Conservation (phyloP, 345 rosid genomes). For the Passiflora organensis region DNA sequence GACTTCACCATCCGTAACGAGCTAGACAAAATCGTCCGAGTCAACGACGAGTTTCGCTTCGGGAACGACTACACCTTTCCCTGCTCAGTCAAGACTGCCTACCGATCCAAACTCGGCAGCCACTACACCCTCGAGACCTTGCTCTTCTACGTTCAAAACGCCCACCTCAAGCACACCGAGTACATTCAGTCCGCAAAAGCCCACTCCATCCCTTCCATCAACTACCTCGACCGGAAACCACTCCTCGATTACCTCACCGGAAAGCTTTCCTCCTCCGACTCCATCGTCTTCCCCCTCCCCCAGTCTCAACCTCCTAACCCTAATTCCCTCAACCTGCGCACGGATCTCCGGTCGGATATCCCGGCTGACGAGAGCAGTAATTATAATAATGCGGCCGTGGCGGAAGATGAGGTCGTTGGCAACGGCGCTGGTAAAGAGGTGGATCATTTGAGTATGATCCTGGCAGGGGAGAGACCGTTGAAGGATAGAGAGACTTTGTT, state of each 20-base stretch:
- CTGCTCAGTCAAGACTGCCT: conserved; percentile 38
- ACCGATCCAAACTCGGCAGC: conserved; percentile 73
- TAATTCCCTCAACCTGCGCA: conserved; percentile 29
- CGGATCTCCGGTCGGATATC: conserved; percentile 28
- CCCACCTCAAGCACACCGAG: conserved; percentile 66
- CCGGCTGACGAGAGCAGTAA: conserved; percentile 1
- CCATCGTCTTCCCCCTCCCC: conserved; percentile 62
- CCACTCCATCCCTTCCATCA: conserved; percentile 58
- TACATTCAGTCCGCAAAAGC: conserved; percentile 63
- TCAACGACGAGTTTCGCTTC: conserved; percentile 15
- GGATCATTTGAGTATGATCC: conserved; percentile 39
- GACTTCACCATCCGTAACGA: conserved; percentile 53
- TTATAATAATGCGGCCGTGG: conserved; percentile 9
- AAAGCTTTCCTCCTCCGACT: conserved; percentile 50
- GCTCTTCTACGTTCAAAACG: conserved; percentile 54
- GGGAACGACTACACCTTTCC: conserved; percentile 13
- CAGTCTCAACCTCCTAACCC: conserved; percentile 22
- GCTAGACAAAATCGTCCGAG: conserved; percentile 10
- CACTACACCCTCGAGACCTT: conserved; percentile 82
- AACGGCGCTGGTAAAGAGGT: conserved; percentile 7
- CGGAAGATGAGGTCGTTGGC: background rate
- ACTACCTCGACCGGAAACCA: conserved; percentile 79
- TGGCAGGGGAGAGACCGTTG: conserved; percentile 61
- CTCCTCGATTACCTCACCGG: conserved; percentile 83
- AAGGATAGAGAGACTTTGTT: conserved; percentile 69